A percentile compares a stretch with the other conserved stretches of the same genome.
These are phyloP conservation scores for Fragosphaeria purpurea DNA, from an alignment of 2,329 filamentous ascomycete genomes.

Conservation along the genomic window DNA sequence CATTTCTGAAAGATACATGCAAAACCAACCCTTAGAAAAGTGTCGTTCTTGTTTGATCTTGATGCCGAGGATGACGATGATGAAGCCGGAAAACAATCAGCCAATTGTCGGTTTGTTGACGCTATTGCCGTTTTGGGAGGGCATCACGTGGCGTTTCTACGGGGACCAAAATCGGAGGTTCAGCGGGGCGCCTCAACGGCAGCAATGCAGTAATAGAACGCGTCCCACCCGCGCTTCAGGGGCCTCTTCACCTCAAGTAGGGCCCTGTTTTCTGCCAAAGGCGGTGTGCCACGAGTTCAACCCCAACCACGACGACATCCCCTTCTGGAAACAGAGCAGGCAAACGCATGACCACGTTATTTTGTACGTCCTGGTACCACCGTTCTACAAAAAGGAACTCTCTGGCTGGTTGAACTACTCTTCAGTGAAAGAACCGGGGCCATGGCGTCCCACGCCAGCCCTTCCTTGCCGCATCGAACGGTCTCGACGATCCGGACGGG, in stretches of 20 bases:
- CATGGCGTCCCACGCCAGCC: conserved; percentile 35
- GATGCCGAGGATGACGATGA: too few relatives aligned
- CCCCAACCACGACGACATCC: neutral
- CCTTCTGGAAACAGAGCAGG: too few relatives aligned
- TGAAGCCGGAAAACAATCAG: too few relatives aligned
- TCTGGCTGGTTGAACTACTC: too few relatives aligned
- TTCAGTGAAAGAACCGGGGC: neutral
- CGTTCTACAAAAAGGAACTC: too few relatives aligned
- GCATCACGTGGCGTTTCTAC: conserved; percentile 14
- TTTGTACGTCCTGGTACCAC: too few relatives aligned
- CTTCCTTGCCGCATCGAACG: conserved; percentile 45
- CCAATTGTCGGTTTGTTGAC: conserved; percentile 19
- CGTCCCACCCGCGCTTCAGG: neutral
- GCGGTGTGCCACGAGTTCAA: conserved; percentile 2
- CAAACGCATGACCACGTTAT: too few relatives aligned
- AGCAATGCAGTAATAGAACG: too few relatives aligned
- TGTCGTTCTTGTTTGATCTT: neutral
- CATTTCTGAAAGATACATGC: too few relatives aligned
- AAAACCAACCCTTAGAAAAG: too few relatives aligned
- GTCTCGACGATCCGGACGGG: conserved; percentile 46
- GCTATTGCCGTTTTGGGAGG: conserved; percentile 17
- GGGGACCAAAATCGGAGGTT: conserved; percentile 9
- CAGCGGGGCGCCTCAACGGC: neutral
- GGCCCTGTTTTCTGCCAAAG: conserved; percentile 4
- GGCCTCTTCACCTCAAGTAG: neutral